Evolutionary conservation across 225 moss, liverwort and hornwort genomes (phyloP), one percentile per base, ranked within the genome.

Genomic region (Straminergon stramineum): DNA sequence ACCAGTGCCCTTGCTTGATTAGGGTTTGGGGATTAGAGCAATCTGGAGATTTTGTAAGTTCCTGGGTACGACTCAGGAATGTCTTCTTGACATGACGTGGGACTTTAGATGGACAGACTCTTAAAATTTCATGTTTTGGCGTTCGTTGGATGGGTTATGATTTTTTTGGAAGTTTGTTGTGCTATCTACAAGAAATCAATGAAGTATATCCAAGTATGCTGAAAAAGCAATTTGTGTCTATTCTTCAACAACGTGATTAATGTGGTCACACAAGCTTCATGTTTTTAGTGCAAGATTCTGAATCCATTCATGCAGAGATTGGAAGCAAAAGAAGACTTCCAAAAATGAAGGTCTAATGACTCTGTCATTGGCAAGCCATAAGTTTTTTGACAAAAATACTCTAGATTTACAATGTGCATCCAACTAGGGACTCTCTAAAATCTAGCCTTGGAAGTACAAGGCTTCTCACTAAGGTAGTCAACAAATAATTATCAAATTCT

Each of bases 211-310:
- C 52, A 78, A 78, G 35, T 5, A 22, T 23, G 55, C 0, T 35
- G 1, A 22, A 77, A 55, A 78, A 23, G 9, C 15, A 78, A 55
- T 55, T 78, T 32, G 23, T 55, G 24, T 37, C 56, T 78, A 23
- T 55, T 10, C 35, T 55, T 37, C 24, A 56, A 37, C 0, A 0
- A 78, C 15, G 55, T 9, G 22, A 34, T 15, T 16, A 37, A 23
- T 0, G 1, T 55, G 15, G 6, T 37, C 7, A 21, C 4, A 37
- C 0, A 55, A 0, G 15, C 4, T 23, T 78, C 24, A 23, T 78
- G 10, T 24, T 24, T 35, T 23, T 23, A 6, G 5, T 55, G 9
- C 9, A 55, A 77, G 77, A 5, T 37, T 35, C 1, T 55, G 2
- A 77, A 35, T 35, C 9, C 23, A 23, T 55, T 37, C 32, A 77